Conservation (phyloP, 805 yeast species). For the Komagataella populi region DNA sequence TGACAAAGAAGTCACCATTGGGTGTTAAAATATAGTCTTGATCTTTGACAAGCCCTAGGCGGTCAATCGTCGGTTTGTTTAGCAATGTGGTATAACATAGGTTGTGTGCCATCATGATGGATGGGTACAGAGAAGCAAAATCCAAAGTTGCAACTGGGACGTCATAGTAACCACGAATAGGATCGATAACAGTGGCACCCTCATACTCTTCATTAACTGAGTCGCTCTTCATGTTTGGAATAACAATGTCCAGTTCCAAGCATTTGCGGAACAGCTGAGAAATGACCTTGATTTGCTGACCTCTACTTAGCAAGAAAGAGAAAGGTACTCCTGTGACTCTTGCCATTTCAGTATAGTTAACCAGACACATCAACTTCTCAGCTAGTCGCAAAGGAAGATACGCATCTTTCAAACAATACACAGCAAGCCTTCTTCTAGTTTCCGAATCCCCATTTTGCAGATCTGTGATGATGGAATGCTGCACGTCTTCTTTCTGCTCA, state of each 20-base stretch:
- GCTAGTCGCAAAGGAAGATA: conserved; percentile 76
- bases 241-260: conserved; percentile 68
- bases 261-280: conserved; percentile 94
- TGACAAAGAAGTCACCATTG: conserved; percentile 84
- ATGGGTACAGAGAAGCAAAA: conserved; percentile 94
- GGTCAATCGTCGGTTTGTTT: conserved; percentile 52
- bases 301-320: conserved; percentile 75
- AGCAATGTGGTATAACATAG: conserved; percentile 87
- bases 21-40: conserved; percentile 83
- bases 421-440: conserved; percentile 89
- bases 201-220: conserved; percentile 89
- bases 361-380: conserved; percentile 91
- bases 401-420: conserved; percentile 94
- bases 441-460: conserved; percentile 87
- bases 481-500: conserved; percentile 97
- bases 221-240: conserved; percentile 78
- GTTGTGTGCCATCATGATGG: conserved; percentile 98
- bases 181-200: conserved; percentile 99
- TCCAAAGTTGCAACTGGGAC: conserved; percentile 96
- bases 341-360: conserved; percentile 98
- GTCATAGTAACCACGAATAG: conserved; percentile 88
- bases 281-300: conserved; percentile 95
- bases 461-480: conserved; percentile 90
- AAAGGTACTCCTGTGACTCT: conserved; percentile 99
- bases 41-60: conserved; percentile 47